Base-by-base conservation (phyloP, 2,329 filamentous ascomycete genomes). In the Clathrospora elynae region DNA sequence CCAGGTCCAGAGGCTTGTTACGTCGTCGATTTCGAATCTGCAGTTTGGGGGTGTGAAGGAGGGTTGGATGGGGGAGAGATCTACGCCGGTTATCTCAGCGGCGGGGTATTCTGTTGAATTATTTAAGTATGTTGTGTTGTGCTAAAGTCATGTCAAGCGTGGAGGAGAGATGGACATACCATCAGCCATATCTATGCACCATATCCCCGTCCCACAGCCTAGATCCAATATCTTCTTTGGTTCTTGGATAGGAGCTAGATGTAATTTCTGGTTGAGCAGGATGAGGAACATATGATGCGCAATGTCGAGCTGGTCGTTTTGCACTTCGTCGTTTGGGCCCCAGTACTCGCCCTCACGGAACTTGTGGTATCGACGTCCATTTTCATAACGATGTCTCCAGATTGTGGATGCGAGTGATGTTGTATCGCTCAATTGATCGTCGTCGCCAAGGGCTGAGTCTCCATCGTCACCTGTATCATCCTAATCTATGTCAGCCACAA, bases 41-140 rank as follows among this genome's bases (percentile, higher is more conserved):
- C 66, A 68, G 50, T 77, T 77, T 4, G 71, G 66, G 1, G 74
- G 73, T 0, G 72, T 62, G 61, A 73, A 72, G 25, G 50, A 47
- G 2, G 74, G 75, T 48, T 78, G 75, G 28, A 75, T 77, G 17
- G 75, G 73, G 2, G 69, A 72, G 30, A 77, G 66, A 54, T 77
- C 75, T 13, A 70, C 68, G 19, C 75, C 76, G 5, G 69, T 68
- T 25, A 80, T 70, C 17, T 64, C 56, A 10, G 75, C 71, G 35
- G 39, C 30, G 16, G 53, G 55, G 35, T 59, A 55, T 12, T 62
- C 45, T 46, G 29, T 13, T 0, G 25, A 4, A n/a, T n/a, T n/a
- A n/a, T n/a, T 3, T n/a, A 2, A 2, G 12, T 20, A 17, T 25
- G 20, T 23, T 13, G 12, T 14, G 8, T 9, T n/a, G 5, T 16